These are phyloP conservation scores for Pyronema omphalodes DNA, from an alignment of 495 filamentous ascomycete genomes.

Conservation along the genomic window DNA sequence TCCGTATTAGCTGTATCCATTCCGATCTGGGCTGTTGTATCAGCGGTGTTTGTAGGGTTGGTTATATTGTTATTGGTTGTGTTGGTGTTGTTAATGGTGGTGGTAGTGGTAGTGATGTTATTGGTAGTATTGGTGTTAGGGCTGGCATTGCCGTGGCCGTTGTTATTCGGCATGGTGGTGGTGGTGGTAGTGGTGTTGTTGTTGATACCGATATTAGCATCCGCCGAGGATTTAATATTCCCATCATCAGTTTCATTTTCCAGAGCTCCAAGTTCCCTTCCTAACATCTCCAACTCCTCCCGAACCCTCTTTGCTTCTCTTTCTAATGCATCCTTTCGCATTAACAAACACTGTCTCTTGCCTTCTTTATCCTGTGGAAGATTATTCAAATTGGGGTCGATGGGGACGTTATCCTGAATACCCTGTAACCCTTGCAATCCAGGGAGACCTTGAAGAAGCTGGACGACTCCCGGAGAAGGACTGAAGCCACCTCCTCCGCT, in stretches of 20 bases:
- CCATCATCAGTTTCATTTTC: not conserved
- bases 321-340: constrained; percentile 24
- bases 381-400: constrained; percentile 30
- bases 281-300: constrained; percentile 19
- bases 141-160: not conserved
- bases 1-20: too few species aligned
- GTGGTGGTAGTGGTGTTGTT: not conserved
- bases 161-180: not conserved
- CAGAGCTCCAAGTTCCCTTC: constrained; percentile 14
- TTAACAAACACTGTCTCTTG: constrained; percentile 22
- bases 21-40: too few species aligned
- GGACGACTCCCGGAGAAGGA: too few species aligned
- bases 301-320: constrained; percentile 19
- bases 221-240: too few species aligned
- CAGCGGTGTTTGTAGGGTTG: too few species aligned
- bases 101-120: too few species aligned
- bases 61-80: too few species aligned
- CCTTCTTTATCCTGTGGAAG: constrained; percentile 25
- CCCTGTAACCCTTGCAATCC: constrained; percentile 44
- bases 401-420: constrained; percentile 43
- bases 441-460: constrained; percentile 12
- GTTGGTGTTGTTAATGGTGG: too few species aligned
- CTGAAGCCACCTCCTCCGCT: too few species aligned
- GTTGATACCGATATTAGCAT: not conserved
- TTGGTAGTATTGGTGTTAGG: not conserved